Conservation (phyloP, 1,139 yeast genomes). For the Geotrichum reessii region DNA sequence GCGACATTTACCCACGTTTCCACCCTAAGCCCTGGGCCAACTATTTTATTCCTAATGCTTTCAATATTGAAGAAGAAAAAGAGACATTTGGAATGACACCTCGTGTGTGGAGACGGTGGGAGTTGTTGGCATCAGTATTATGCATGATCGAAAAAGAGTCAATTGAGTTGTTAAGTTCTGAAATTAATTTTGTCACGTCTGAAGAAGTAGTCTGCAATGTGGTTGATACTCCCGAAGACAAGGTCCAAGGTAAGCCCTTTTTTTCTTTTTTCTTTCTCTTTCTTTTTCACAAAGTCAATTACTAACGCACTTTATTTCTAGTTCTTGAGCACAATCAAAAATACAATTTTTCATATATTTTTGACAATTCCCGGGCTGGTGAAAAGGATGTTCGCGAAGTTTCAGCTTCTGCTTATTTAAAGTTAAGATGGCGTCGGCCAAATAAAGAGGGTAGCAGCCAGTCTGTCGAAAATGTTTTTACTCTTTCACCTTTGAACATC, state of each 20-base stretch:
- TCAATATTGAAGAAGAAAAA: slow-evolving; percentile 12
- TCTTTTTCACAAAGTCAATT: neutral
- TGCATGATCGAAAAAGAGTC: slow-evolving; percentile 21
- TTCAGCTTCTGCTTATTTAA: slow-evolving; percentile 32
- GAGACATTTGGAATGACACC: slow-evolving; percentile 17
- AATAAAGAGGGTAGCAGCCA: slow-evolving; percentile 16
- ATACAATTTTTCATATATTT: slow-evolving; percentile 23
- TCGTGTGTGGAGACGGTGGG: slow-evolving; percentile 18
- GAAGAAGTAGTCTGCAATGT: slow-evolving; percentile 22
- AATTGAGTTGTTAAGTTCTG: slow-evolving; percentile 25
- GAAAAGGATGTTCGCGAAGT: slow-evolving; percentile 30
- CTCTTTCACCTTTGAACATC: slow-evolving; percentile 34
- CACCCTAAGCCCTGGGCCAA: slow-evolving; percentile 36
- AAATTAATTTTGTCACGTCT: slow-evolving; percentile 20
- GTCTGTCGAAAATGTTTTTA: slow-evolving; percentile 25
- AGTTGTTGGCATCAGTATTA: slow-evolving; percentile 13
- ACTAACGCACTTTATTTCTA: neutral
- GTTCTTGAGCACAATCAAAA: slow-evolving; percentile 30
- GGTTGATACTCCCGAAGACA: slow-evolving; percentile 17
- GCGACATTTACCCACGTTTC: slow-evolving; percentile 33
- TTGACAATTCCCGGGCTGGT: slow-evolving; percentile 28
- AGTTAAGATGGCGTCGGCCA: slow-evolving; percentile 31
- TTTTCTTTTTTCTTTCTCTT: neutral
- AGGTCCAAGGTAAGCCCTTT: neutral
- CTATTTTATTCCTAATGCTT: slow-evolving; percentile 29